These are phyloP conservation scores for Lactifluus echinatus DNA, from an alignment of 768 basidiomycete species.

Conservation along the genomic window DNA sequence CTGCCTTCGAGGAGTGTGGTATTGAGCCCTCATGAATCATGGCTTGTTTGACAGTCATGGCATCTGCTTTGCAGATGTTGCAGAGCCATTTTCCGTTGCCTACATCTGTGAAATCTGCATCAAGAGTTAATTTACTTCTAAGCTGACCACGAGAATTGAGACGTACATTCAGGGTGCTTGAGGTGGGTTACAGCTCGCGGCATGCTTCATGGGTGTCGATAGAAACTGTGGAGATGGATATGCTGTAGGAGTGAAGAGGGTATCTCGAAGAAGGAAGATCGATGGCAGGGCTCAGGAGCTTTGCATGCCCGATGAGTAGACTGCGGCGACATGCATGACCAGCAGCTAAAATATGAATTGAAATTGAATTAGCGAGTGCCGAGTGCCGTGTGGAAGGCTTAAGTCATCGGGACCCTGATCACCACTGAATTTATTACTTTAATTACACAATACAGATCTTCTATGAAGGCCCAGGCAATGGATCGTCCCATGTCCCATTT, in stretches of 20 bases:
- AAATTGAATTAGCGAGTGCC: not conserved
- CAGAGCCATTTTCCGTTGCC: conserved; percentile 28
- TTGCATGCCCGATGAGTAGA: conserved; percentile 14
- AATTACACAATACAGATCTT: too few relatives aligned
- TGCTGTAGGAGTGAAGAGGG: not conserved
- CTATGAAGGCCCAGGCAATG: conserved; percentile 54
- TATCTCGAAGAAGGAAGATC: conserved; percentile 6
- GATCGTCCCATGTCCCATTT: conserved; percentile 77
- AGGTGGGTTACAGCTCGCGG: conserved; percentile 10
- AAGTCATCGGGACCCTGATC: conserved; percentile 10
- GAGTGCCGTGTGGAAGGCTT: conserved; percentile 8
- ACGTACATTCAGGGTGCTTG: conserved; percentile 2
- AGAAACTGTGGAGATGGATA: not conserved
- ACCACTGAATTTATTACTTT: not conserved
- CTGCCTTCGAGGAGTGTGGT: conserved; percentile 20
- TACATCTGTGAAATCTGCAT: conserved; percentile 23
- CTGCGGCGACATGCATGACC: conserved; percentile 10
- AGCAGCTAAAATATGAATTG: not conserved
- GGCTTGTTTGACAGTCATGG: conserved; percentile 26
- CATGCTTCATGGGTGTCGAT: conserved; percentile 13
- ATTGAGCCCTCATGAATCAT: conserved; percentile 27
- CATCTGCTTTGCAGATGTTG: conserved; percentile 26
- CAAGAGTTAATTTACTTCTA: not conserved
- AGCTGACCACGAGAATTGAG: not conserved
- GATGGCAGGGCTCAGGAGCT: conserved; percentile 12